Conservation (phyloP, 805 yeast genomes). For the Blastobotrys americana region DNA sequence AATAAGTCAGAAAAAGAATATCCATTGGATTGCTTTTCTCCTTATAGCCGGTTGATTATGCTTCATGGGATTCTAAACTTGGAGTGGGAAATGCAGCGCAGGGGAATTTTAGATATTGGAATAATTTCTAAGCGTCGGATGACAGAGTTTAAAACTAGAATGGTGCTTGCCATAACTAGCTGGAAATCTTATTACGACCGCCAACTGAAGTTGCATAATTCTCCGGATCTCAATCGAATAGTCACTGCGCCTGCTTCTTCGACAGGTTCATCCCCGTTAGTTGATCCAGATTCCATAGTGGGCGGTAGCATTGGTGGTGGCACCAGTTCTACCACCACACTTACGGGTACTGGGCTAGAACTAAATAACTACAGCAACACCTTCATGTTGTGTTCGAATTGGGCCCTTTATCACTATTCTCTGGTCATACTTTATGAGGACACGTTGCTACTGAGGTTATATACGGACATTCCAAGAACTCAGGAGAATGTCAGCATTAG, state of each 20-base stretch:
- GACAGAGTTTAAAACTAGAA: conserved; percentile 26
- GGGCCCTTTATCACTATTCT: conserved; percentile 26
- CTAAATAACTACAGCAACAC: conserved; percentile 21
- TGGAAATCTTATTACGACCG: conserved; percentile 36
- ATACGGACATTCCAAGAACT: conserved; percentile 13
- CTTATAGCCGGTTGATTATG: conserved; percentile 33
- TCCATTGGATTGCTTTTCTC: conserved; percentile 32
- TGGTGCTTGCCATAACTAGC: conserved; percentile 30
- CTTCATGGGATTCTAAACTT: conserved; percentile 34
- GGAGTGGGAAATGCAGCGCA: conserved; percentile 31
- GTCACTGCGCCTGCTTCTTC: not conserved
- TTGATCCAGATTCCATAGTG: conserved; percentile 7
- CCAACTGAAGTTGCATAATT: conserved; percentile 24
- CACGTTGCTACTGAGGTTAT: conserved; percentile 21
- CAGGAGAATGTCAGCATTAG: conserved; percentile 13
- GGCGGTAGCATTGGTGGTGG: conserved; percentile 9
- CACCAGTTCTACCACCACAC: conserved; percentile 14
- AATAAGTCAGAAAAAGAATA: conserved; percentile 30
- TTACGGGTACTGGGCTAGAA: conserved; percentile 8
- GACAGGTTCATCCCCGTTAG: conserved; percentile 4
- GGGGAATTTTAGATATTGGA: conserved; percentile 32
- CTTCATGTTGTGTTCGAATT: conserved; percentile 22
- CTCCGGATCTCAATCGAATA: conserved; percentile 9
- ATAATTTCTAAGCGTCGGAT: conserved; percentile 31
- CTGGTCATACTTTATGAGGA: conserved; percentile 24